Conservation (phyloP, 176 grass and related monocot species). For the Aegilops tauschii region DNA sequence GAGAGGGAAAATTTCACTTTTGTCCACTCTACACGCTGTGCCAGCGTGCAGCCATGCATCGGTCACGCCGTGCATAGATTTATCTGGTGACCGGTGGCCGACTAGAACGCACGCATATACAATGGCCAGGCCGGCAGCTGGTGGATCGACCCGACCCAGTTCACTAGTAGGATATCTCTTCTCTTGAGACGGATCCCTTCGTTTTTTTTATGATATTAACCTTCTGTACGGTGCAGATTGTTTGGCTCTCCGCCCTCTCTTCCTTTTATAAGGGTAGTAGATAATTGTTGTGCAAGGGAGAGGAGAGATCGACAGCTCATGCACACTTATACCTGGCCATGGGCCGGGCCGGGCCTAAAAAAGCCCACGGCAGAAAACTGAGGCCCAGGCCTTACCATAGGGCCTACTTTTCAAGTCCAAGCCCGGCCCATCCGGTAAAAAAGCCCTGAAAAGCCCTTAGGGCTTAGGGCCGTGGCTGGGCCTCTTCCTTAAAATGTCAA, state of each 20-base stretch:
- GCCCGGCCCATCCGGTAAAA: too few relatives aligned
- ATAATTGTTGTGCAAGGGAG: background rate
- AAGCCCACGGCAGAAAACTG: too few relatives aligned
- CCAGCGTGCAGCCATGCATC: background rate
- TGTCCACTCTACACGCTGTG: background rate
- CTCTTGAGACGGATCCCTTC: background rate
- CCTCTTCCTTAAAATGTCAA: too few relatives aligned
- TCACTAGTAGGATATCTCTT: too few relatives aligned
- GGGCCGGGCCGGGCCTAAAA: too few relatives aligned
- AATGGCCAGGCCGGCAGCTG: conserved; percentile 24
- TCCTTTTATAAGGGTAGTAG: too few relatives aligned
- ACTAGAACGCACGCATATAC: background rate
- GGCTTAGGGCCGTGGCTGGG: too few relatives aligned
- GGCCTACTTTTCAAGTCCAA: too few relatives aligned
- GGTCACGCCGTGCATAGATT: background rate
- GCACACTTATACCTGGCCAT: background rate
- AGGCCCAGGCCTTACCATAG: too few relatives aligned
- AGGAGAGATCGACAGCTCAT: background rate
- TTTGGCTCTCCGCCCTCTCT: too few relatives aligned
- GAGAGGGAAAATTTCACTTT: background rate
- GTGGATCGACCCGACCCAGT: background rate
- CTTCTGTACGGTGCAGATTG: too few relatives aligned
- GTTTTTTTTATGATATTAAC: background rate
- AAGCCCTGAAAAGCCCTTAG: too few relatives aligned
- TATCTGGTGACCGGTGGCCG: background rate